Evolutionary conservation across 257 asterid species (phyloP).

Genomic region (Primulina eburnea): DNA sequence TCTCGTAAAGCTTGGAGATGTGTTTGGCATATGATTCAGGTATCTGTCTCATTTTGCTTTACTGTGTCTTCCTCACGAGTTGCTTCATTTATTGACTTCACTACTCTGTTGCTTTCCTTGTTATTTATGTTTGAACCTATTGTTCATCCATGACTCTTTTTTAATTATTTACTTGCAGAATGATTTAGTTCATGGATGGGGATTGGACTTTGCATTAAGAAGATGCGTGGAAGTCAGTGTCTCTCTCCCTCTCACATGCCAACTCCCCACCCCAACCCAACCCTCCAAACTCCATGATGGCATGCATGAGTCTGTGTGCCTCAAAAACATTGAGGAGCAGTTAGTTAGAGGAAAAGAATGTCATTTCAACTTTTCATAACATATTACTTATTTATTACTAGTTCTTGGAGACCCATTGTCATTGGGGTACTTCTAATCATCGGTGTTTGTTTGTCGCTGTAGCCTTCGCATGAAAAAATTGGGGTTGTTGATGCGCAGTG

Average conservation of each 20-base stretch:
- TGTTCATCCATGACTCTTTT: not conserved
- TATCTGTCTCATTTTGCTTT: constrained; percentile 2
- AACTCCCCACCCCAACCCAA: not conserved
- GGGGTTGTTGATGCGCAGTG: constrained; percentile 60
- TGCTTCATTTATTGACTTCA: not conserved
- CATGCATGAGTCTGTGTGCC: not conserved
- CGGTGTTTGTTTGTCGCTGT: not conserved
- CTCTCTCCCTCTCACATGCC: not conserved
- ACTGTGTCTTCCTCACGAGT: not conserved
- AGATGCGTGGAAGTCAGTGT: constrained; percentile 46
- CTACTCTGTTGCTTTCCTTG: not conserved
- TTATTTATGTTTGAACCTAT: not conserved
- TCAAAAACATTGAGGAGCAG: no score
- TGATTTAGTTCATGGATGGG: constrained; percentile 61
- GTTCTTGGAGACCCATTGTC: not conserved
- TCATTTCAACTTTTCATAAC: not conserved
- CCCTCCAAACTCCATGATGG: not conserved
- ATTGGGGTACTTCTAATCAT: not conserved
- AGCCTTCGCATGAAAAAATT: constrained; percentile 31
- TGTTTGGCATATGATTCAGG: constrained; percentile 60
- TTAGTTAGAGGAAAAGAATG: not conserved
- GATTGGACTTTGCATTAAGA: constrained; percentile 46
- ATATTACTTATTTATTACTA: not conserved
- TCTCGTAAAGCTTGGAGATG: constrained; percentile 53
- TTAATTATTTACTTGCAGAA: constrained; percentile 25